Evolutionary conservation across 106 monocot genomes (phyloP).

Genomic region (Dendrobium chrysotoxum): DNA sequence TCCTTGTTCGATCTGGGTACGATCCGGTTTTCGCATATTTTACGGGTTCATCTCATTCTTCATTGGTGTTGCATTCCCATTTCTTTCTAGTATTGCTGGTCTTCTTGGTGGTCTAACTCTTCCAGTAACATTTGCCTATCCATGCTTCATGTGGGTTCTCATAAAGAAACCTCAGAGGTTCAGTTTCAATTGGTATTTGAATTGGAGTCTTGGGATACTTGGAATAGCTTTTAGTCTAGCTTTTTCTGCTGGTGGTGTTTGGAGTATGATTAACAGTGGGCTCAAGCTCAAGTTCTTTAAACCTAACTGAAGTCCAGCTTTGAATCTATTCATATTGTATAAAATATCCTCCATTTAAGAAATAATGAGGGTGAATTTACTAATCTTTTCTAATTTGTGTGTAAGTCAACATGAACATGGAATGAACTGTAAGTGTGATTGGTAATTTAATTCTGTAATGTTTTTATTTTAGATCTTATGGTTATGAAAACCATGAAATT

Average conservation of each 20-base stretch:
- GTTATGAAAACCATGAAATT: too few species aligned
- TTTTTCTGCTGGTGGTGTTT: slow-evolving; percentile 76
- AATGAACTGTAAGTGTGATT: neutral
- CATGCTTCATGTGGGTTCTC: slow-evolving; percentile 97
- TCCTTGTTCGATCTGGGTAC: slow-evolving; percentile 84
- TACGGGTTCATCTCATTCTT: slow-evolving; percentile 85
- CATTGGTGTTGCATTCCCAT: slow-evolving; percentile 77
- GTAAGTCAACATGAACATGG: neutral
- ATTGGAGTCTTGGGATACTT: slow-evolving; percentile 72
- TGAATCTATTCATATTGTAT: neutral
- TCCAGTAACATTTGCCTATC: slow-evolving; percentile 95
- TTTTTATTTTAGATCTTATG: too few species aligned
- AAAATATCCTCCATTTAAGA: neutral
- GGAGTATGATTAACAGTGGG: slow-evolving; percentile 91
- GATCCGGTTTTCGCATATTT: slow-evolving; percentile 83
- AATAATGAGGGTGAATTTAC: neutral
- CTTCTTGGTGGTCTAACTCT: slow-evolving; percentile 85
- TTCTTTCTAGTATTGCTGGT: slow-evolving; percentile 86
- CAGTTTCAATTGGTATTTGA: slow-evolving; percentile 82
- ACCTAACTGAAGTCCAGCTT: slow-evolving; percentile 34
- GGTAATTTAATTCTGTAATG: neutral
- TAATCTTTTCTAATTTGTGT: neutral
- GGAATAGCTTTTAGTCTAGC: slow-evolving; percentile 88
- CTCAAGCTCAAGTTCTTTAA: slow-evolving; percentile 89
- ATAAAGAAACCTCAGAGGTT: slow-evolving; percentile 77